Evolutionary conservation across 2,329 filamentous ascomycete species (phyloP).

Genomic region (Epichloe uncinata): DNA sequence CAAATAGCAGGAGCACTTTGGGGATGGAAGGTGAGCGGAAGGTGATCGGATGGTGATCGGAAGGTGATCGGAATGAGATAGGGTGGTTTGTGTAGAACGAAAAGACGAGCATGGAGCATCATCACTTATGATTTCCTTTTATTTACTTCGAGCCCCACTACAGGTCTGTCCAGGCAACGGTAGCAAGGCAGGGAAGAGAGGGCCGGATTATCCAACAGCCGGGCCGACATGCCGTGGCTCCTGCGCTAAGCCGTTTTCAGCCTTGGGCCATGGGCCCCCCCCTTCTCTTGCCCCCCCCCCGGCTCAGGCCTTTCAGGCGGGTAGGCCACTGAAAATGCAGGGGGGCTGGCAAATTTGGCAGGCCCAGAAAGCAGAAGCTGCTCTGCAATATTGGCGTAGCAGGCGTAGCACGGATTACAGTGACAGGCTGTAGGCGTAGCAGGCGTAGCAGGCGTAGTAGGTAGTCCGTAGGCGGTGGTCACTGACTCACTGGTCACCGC

Average conservation of each 20-base stretch:
- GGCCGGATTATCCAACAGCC: conserved; percentile 7
- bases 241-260: conserved; percentile 1
- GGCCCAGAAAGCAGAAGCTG: not conserved
- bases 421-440: no score
- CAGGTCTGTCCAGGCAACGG: conserved; percentile 24
- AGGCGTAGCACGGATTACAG: no score
- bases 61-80: conserved; percentile 9
- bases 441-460: no score
- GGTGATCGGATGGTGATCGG: conserved; percentile 9
- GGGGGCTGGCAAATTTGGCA: not conserved
- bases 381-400: no score
- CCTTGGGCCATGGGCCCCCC: no score
- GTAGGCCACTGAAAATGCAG: not conserved
- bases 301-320: not conserved
- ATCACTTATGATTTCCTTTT: conserved; percentile 23
- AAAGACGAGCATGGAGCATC: conserved; percentile 9
- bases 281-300: not conserved
- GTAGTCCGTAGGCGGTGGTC: no score
- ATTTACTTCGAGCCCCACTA: conserved; percentile 31
- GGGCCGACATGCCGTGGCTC: not conserved
- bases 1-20: not conserved
- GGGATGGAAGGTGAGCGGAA: conserved; percentile 7
- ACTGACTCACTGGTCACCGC: no score
- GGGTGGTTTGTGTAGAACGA: conserved; percentile 13
- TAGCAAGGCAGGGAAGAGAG: not conserved